Conservation (phyloP, 176 grass and related monocot species). For the Poa annua region DNA sequence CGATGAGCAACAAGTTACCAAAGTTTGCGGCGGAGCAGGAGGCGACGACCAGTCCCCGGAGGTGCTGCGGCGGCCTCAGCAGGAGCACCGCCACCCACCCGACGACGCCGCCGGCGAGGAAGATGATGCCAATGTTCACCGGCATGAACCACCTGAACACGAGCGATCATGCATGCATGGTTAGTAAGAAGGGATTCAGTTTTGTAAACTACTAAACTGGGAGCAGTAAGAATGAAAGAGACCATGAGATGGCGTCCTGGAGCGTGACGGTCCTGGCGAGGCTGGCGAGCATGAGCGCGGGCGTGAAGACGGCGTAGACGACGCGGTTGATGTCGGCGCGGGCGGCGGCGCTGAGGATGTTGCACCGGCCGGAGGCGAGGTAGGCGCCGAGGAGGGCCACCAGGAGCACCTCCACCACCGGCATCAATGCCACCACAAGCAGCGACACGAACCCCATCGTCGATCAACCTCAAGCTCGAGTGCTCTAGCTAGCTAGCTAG, state of each 20-base stretch:
- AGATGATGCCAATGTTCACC: slow-evolving; percentile 65
- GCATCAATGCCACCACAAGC: slow-evolving; percentile 53
- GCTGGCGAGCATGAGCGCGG: slow-evolving; percentile 70
- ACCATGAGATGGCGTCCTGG: slow-evolving; percentile 56
- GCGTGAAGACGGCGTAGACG: slow-evolving; percentile 75
- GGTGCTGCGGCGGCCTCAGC: slow-evolving; percentile 59
- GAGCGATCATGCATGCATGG: neutral
- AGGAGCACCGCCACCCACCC: slow-evolving; percentile 62
- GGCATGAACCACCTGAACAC: slow-evolving; percentile 78
- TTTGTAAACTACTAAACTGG: neutral
- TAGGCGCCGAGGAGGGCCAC: slow-evolving; percentile 55
- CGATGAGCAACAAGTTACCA: slow-evolving; percentile 65
- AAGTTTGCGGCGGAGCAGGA: slow-evolving; percentile 74
- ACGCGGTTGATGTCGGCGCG: slow-evolving; percentile 70
- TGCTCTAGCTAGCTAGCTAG: neutral
- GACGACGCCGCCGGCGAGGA: slow-evolving; percentile 60
- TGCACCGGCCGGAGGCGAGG: slow-evolving; percentile 48
- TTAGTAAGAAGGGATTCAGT: neutral
- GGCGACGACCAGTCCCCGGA: slow-evolving; percentile 55
- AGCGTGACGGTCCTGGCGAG: slow-evolving; percentile 67
- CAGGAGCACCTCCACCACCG: slow-evolving; percentile 66
- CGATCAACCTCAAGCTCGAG: neutral
- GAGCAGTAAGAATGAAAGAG: neutral
- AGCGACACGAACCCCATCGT: slow-evolving; percentile 61
- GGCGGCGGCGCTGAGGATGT: slow-evolving; percentile 44